Percentiles rank a stretch among this genome's conserved stretches.
Evolutionary conservation across 306 rosid genomes (phyloP).

Genomic region (Inga leiocalycina): DNA sequence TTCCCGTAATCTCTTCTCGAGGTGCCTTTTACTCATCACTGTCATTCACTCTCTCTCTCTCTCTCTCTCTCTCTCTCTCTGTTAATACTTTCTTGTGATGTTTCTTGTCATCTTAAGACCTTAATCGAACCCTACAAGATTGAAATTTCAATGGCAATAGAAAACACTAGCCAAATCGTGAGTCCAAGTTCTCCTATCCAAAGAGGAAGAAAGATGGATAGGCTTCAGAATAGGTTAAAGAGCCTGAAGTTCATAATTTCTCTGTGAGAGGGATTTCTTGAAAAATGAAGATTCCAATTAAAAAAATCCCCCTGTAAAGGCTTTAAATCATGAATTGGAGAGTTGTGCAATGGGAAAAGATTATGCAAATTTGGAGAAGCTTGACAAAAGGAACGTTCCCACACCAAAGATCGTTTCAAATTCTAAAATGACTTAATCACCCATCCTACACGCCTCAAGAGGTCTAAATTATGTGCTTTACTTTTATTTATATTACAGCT

Average conservation of each 20-base stretch:
- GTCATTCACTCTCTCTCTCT: not conserved
- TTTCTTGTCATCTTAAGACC: too few relatives aligned
- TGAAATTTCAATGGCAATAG: not conserved
- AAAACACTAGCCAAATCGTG: not conserved
- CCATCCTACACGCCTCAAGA: not conserved
- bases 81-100: too few relatives aligned
- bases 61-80: not conserved
- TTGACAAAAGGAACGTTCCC: not conserved
- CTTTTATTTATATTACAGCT: not conserved
- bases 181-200: not conserved
- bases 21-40: conserved; percentile 34
- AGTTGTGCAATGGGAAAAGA: not conserved
- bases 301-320: not conserved
- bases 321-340: not conserved
- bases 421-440: not conserved
- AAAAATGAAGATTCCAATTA: not conserved
- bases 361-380: not conserved
- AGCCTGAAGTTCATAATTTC: not conserved
- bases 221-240: not conserved
- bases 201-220: not conserved
- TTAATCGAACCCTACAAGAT: too few relatives aligned
- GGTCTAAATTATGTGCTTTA: not conserved
- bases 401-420: not conserved
- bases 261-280: not conserved
- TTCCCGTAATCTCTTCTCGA: conserved; percentile 29